These are phyloP conservation scores for Aurinia saxatilis DNA, from an alignment of 345 rosid genomes.

Conservation along the genomic window DNA sequence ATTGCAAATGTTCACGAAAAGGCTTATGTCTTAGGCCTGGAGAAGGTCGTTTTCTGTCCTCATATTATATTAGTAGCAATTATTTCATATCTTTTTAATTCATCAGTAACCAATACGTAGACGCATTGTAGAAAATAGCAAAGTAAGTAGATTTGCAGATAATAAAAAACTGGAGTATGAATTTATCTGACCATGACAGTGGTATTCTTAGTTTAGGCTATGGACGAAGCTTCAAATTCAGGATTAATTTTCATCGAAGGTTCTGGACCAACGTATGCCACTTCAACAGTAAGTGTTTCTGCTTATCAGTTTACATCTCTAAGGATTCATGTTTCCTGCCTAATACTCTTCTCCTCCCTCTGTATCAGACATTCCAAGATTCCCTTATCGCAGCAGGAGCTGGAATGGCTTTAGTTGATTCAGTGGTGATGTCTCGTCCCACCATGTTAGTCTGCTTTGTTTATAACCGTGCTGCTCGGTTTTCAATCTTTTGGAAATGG, in stretches of 20 bases:
- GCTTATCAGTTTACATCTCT: slow-evolving; percentile 1
- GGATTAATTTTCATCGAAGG: slow-evolving; percentile 78
- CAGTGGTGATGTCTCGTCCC: slow-evolving; percentile 90
- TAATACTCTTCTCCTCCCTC: slow-evolving; percentile 5
- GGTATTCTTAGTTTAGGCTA: slow-evolving; percentile 47
- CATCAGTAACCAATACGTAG: neutral
- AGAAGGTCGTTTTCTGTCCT: slow-evolving; percentile 47
- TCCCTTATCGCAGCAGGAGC: slow-evolving; percentile 94
- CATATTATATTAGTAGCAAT: neutral
- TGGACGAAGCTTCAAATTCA: slow-evolving; percentile 60
- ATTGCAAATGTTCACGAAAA: slow-evolving; percentile 66
- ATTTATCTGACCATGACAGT: slow-evolving; percentile 1
- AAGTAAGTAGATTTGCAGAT: neutral
- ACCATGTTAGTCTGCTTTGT: slow-evolving; percentile 41
- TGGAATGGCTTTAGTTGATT: slow-evolving; percentile 80
- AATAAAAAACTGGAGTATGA: neutral
- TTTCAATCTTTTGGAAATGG: neutral
- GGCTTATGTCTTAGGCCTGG: slow-evolving; percentile 78
- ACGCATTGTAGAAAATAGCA: neutral
- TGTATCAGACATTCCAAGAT: slow-evolving; percentile 73
- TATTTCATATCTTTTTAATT: neutral
- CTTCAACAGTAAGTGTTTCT: slow-evolving; percentile 51
- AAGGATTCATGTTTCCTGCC: neutral
- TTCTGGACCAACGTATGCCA: slow-evolving; percentile 93
- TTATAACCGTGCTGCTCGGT: neutral